A percentile compares a stretch with the other conserved stretches of the same genome.
phyloP scores from a whole-genome alignment of 164 flowering plant genomes.

The Pachysandra terminalis region DNA sequence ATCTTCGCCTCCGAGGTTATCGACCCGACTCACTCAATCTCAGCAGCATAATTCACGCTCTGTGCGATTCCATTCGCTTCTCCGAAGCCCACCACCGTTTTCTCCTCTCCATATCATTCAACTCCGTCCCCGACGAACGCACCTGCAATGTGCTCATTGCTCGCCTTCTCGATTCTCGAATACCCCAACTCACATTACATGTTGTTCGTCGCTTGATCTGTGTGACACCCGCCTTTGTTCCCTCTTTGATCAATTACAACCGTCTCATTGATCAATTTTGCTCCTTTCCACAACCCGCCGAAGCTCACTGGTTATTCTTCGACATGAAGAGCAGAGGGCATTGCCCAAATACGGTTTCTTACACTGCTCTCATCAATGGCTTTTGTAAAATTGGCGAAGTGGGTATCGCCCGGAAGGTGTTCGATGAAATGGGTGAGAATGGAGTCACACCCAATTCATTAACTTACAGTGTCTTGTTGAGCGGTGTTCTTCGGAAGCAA shows the following conservation, averaged over 20 bases:
- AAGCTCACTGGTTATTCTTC: constrained; percentile 52
- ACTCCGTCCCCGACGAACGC: constrained; percentile 62
- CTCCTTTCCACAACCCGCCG: constrained; percentile 15
- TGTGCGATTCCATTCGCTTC: constrained; percentile 61
- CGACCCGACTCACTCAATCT: constrained; percentile 59
- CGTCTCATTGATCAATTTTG: constrained; percentile 75
- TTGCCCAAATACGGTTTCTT: constrained; percentile 59
- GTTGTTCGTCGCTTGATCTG: constrained; percentile 36
- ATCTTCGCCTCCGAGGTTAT: constrained; percentile 59
- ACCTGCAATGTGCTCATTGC: constrained; percentile 82
- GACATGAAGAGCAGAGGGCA: constrained; percentile 61
- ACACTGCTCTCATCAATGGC: constrained; percentile 68
- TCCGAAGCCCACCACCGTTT: constrained; percentile 72
- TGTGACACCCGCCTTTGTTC: constrained; percentile 60
- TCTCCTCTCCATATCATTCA: constrained; percentile 34
- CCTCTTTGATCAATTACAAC: constrained; percentile 66
- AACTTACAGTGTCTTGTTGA: constrained; percentile 62
- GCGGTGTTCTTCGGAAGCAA: constrained; percentile 51
- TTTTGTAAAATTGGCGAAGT: constrained; percentile 53
- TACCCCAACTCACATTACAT: constrained; percentile 35
- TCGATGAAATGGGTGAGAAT: constrained; percentile 69
- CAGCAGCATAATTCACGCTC: constrained; percentile 68
- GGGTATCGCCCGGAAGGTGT: constrained; percentile 47
- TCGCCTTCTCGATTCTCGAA: constrained; percentile 50
- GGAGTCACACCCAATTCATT: constrained; percentile 63